Percentiles rank a stretch among this genome's conserved stretches.
Conservation (phyloP, 2,329 filamentous ascomycete species). For the Alternaria gansuensis region DNA sequence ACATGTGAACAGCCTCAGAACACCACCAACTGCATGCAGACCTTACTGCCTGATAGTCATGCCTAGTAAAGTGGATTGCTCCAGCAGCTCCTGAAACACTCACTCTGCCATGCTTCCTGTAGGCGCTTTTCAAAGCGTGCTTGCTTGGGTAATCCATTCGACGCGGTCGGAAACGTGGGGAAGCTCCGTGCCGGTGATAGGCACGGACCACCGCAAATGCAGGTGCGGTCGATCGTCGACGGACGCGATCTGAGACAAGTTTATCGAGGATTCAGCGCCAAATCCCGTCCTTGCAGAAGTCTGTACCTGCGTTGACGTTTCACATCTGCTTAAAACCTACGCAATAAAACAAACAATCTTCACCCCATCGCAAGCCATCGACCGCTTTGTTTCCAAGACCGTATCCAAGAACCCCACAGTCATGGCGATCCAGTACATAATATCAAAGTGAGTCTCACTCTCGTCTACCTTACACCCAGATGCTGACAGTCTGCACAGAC, state of each 20-base stretch:
- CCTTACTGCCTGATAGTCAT: not conserved
- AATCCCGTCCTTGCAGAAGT: not conserved
- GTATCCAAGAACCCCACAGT: slow-evolving; percentile 1
- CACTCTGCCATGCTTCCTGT: slow-evolving; percentile 1
- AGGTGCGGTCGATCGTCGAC: slow-evolving; percentile 28
- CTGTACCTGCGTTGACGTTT: not conserved
- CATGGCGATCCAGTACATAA: slow-evolving; percentile 54
- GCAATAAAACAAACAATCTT: not conserved
- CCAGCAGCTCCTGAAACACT: not conserved
- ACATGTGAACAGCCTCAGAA: slow-evolving; percentile 1
- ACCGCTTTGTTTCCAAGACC: not conserved
- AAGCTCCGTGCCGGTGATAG: slow-evolving; percentile 20
- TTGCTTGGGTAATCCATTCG: slow-evolving; percentile 6
- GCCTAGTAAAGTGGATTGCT: not conserved
- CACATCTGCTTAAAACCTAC: not conserved
- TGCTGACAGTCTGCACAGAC: slow-evolving; percentile 38
- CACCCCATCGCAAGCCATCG: not conserved
- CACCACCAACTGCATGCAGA: slow-evolving; percentile 4
- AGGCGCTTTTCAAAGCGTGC: slow-evolving; percentile 6
- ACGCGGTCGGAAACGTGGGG: slow-evolving; percentile 22
- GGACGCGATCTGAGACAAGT: slow-evolving; percentile 20
- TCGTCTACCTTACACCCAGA: not conserved
- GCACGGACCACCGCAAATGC: slow-evolving; percentile 32
- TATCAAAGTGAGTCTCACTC: slow-evolving; percentile 53
- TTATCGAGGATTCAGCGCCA: slow-evolving; percentile 19